Conservation (phyloP, 768 basidiomycete genomes). For the Psilocybe azurescens region DNA sequence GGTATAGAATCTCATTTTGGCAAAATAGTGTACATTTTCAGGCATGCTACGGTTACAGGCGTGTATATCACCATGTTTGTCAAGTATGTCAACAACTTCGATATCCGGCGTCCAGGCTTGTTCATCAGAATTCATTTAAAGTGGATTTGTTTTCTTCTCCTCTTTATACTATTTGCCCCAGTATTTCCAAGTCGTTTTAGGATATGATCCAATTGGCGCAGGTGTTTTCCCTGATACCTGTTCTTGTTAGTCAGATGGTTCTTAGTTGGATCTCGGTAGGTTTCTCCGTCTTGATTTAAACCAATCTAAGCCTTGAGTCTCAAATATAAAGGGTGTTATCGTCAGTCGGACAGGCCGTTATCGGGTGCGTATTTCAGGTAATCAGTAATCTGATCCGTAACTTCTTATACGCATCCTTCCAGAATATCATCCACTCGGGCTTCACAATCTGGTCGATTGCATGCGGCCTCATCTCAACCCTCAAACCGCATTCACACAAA, state of each 20-base stretch:
- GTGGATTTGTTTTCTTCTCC: constrained; percentile 66
- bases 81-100: constrained; percentile 45
- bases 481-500: constrained; percentile 51
- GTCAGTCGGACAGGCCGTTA: constrained; percentile 72
- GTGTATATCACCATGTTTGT: constrained; percentile 75
- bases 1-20: neutral
- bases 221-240: constrained; percentile 68
- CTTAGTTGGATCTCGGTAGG: constrained; percentile 60
- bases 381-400: neutral
- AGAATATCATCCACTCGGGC: constrained; percentile 66
- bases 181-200: constrained; percentile 77
- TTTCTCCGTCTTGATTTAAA: neutral
- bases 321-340: constrained; percentile 52
- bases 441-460: constrained; percentile 75
- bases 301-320: neutral
- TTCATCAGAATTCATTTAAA: constrained; percentile 22
- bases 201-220: constrained; percentile 64
- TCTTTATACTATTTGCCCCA: constrained; percentile 76
- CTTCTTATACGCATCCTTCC: neutral
- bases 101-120: neutral
- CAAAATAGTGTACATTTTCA: constrained; percentile 71
- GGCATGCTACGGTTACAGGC: constrained; percentile 65
- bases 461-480: constrained; percentile 71
- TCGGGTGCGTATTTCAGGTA: constrained; percentile 39
- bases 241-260: constrained; percentile 67